Base-by-base conservation (phyloP, 139 green algal species). In the Coelastrella sp. region DNA sequence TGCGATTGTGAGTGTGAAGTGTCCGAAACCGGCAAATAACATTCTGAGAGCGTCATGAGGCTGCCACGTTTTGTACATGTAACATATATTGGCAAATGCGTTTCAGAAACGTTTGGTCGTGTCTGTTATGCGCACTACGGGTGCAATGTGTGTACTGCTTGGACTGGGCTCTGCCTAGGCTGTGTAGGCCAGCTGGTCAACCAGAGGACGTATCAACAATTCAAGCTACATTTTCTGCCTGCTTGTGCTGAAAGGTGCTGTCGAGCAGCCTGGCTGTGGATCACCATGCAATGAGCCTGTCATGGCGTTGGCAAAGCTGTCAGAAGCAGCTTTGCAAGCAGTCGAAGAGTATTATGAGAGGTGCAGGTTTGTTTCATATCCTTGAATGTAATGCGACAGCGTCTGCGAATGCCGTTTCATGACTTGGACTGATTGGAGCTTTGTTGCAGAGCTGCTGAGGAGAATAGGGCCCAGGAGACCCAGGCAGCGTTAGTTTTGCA, bases 401-500 rank as follows among this genome's bases (percentile, higher is more conserved):
- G 32, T 47, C 32, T 47, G 32, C 32, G 32, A 47, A 47, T 47
- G 32, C 32, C 32, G 32, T 47, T 0, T 47, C 32, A 47, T 47
- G 32, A 47, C 32, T 47, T 47, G 32, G 32, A 47, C 32, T 47
- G 32, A 47, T 47, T 47, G 32, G 7, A 17, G 74, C 74, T 80
- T 5, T 80, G 23, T 5, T 61, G 32, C 75, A 90, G 75, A 73
- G 87, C 64, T 19, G 87, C 78, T 19, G 87, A 87, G 78, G 23
- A 58, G 14, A 7, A 71, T 19, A 64, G 65, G 3, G 47, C 7
- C 19, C 64, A 86, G 57, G 79, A 91, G 54, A 32, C 7, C 5
- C 61, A 60, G n/a, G 87, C 65, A 65, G 78, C 79, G 22, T 19
- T 81, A 11, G 87, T 87, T 58, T 78, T 91, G 22, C 87, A 86